Evolutionary conservation across 1,284 basidiomycete species (phyloP), one percentile per base, ranked within the genome.

Genomic region (Moesziomyces globuligerus): DNA sequence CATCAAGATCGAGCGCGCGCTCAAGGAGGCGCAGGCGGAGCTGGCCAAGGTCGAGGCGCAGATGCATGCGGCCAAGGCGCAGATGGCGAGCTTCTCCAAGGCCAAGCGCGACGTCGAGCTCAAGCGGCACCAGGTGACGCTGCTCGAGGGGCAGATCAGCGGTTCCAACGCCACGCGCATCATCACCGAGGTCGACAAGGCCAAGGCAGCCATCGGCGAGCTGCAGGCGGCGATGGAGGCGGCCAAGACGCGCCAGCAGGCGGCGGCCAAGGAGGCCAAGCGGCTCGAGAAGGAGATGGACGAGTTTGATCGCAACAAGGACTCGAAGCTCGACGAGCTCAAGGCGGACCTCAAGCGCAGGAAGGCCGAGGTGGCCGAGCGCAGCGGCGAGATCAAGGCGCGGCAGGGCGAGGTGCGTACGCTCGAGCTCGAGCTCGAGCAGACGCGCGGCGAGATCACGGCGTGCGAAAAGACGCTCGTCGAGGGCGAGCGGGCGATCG

Each of bases 261-360:
- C 85, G 3, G 92, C 93, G 0, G 85, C 89, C 51, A 88, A 86
- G 0, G 94, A 98, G 66, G 88, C 89, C 80, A 89, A 89, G 84
- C 91, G 90, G 70, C 88, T 98, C 23, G 91, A 98, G 84, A 90
- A 90, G 79, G 96, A 99, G 82, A 98, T 98, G 93, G 89, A 89
- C 51, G 96, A 98, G 85, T 97, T 98, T 85, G 94, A 96, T 85
- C 90, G 93, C 83, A 94, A 99, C 86, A 96, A 97, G 83, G 95
- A 97, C 56, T 92, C 92, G 44, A 98, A 98, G 85, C 91, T 94
- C 53, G 91, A 91, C 38, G 91, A 98, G 83, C 88, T 98, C 75
- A 80, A 92, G 90, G 87, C 87, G 21, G 88, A 89, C 59, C 93
- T 97, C 67, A 86, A 86, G 15, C 89, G 88, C 79, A 90, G 92